Evolutionary conservation across 2,329 filamentous ascomycete species (phyloP).

Genomic region (Diplocarpon mali): DNA sequence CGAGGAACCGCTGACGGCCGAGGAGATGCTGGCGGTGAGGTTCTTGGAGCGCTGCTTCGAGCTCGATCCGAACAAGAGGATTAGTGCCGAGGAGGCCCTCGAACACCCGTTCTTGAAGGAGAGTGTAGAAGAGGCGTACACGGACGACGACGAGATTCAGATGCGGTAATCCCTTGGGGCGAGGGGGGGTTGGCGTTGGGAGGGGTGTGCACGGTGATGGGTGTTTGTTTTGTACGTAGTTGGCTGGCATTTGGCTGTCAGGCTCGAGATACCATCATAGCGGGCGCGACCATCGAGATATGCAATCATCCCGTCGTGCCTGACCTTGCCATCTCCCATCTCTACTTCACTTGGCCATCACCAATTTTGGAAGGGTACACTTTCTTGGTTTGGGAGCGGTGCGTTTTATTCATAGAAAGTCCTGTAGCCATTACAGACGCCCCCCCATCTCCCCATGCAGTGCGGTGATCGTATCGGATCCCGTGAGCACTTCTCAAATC

Average conservation of each 20-base stretch:
- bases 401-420: slow-evolving; percentile 14
- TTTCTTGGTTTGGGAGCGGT: slow-evolving; percentile 5
- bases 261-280: slow-evolving; percentile 2
- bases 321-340: background rate
- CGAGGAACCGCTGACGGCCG: slow-evolving; percentile 42
- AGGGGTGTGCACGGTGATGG: slow-evolving; percentile 3
- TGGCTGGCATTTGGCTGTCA: background rate
- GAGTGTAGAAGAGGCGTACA: slow-evolving; percentile 35
- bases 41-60: slow-evolving; percentile 67
- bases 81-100: slow-evolving; percentile 65
- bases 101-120: slow-evolving; percentile 56
- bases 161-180: slow-evolving; percentile 16
- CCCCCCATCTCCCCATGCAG: background rate
- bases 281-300: background rate
- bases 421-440: slow-evolving; percentile 8
- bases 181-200: slow-evolving; percentile 2
- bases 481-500: background rate
- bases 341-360: too few species aligned
- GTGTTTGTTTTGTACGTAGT: slow-evolving; percentile 7
- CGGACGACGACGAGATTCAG: slow-evolving; percentile 42
- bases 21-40: slow-evolving; percentile 61
- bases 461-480: background rate
- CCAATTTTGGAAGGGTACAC: background rate
- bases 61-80: slow-evolving; percentile 60
- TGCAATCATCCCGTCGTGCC: background rate